Percentiles rank a stretch among this genome's conserved stretches.
phyloP scores from a whole-genome alignment of 148 eudicot species.

The Amaranthus cruentus region DNA sequence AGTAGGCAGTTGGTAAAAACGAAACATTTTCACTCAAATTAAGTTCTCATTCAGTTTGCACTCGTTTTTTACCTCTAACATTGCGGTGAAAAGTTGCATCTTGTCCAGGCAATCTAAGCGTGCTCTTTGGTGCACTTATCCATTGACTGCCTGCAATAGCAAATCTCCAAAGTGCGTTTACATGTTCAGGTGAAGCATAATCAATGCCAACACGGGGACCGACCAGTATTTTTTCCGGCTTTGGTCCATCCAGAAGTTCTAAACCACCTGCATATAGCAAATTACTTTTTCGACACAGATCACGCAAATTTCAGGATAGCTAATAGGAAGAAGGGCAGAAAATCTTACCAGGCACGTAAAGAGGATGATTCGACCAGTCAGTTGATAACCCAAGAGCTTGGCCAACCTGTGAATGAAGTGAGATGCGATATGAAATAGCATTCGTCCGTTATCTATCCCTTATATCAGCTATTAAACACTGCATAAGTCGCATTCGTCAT shows the following conservation, averaged over 20 bases:
- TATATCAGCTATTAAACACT: too few species aligned
- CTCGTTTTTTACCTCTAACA: slow-evolving; percentile 7
- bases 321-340: not conserved
- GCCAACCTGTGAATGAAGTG: slow-evolving; percentile 52
- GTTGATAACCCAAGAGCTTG: slow-evolving; percentile 89
- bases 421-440: too few species aligned
- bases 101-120: slow-evolving; percentile 47
- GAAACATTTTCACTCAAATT: not conserved
- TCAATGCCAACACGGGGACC: slow-evolving; percentile 94
- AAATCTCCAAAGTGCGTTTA: slow-evolving; percentile 83
- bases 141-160: slow-evolving; percentile 75
- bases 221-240: slow-evolving; percentile 67
- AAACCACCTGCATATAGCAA: slow-evolving; percentile 52
- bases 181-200: slow-evolving; percentile 79
- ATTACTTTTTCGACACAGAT: slow-evolving; percentile 1
- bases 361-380: slow-evolving; percentile 90
- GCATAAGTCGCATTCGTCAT: too few species aligned
- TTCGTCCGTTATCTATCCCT: too few species aligned
- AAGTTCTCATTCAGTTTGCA: not conserved
- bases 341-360: slow-evolving; percentile 60
- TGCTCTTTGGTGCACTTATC: slow-evolving; percentile 90
- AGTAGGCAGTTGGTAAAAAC: not conserved
- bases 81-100: not conserved
- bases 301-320: not conserved
- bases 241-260: slow-evolving; percentile 79